These are phyloP conservation scores for Avena sativa DNA, from an alignment of 176 grass and related monocot genomes.

Conservation along the genomic window DNA sequence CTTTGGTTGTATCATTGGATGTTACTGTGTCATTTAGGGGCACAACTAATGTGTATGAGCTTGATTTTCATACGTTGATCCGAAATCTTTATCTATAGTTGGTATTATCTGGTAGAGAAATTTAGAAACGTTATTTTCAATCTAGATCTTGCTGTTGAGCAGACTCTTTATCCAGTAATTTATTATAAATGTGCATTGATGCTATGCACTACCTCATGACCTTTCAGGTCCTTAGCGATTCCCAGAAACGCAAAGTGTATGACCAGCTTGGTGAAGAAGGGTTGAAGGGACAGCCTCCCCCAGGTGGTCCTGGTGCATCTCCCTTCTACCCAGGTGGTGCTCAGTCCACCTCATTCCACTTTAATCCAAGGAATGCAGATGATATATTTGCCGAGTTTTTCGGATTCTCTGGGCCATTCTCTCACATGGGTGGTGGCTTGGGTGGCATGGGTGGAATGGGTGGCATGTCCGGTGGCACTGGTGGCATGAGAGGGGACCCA, in stretches of 20 bases:
- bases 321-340: conserved; percentile 60
- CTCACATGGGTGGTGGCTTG: conserved; percentile 52
- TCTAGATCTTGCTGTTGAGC: conserved; percentile 4
- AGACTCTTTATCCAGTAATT: neutral
- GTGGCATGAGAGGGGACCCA: conserved; percentile 58
- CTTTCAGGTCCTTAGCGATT: conserved; percentile 85
- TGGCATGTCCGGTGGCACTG: conserved; percentile 31
- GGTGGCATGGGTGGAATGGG: conserved; percentile 52
- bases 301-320: conserved; percentile 46
- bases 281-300: conserved; percentile 72
- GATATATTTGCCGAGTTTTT: conserved; percentile 94
- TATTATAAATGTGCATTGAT: conserved; percentile 17
- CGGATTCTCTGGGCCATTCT: conserved; percentile 53
- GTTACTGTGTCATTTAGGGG: neutral
- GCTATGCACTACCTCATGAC: conserved; percentile 17
- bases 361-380: conserved; percentile 73
- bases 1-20: neutral
- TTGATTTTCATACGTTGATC: conserved; percentile 1
- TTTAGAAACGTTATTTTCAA: neutral
- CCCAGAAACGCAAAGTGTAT: conserved; percentile 81
- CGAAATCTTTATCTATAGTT: neutral
- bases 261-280: conserved; percentile 96
- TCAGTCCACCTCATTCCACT: conserved; percentile 57
- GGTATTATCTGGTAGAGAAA: neutral
- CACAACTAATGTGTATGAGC: neutral